A percentile compares a stretch with the other conserved stretches of the same genome.
Evolutionary conservation across 1,284 basidiomycete species (phyloP).

Genomic region (Ustilago bromivora): DNA sequence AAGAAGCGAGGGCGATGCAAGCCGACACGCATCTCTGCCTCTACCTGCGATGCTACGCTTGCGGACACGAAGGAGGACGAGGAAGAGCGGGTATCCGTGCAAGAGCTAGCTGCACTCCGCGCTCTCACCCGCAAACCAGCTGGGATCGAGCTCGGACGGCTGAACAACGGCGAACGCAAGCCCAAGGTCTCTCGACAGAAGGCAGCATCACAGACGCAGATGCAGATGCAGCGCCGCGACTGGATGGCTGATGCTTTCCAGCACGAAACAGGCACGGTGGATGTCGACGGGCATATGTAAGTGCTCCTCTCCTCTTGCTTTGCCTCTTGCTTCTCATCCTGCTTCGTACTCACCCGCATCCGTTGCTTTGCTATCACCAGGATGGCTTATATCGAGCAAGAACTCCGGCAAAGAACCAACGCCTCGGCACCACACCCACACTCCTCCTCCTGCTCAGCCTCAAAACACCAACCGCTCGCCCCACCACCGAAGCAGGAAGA

Average conservation of each 20-base stretch:
- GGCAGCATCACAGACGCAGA: conserved; percentile 25
- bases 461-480: conserved; percentile 71
- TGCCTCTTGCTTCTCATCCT: not conserved
- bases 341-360: not conserved
- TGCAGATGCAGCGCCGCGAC: conserved; percentile 52
- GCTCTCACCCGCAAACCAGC: conserved; percentile 78
- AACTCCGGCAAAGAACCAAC: conserved; percentile 78
- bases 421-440: not conserved
- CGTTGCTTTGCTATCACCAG: conserved; percentile 71
- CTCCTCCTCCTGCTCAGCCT: not conserved
- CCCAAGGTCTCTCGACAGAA: conserved; percentile 73
- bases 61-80: not conserved
- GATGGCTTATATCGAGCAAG: conserved; percentile 97
- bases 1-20: conserved; percentile 25
- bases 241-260: conserved; percentile 76
- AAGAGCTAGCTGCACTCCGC: conserved; percentile 86
- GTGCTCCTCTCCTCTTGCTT: conserved; percentile 59
- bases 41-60: conserved; percentile 3
- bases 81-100: conserved; percentile 70
- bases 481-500: no score
- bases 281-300: conserved; percentile 98
- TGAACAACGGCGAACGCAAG: conserved; percentile 87
- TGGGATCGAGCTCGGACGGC: conserved; percentile 86
- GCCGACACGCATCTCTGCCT: conserved; percentile 12
- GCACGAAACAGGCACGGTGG: conserved; percentile 91